Conservation (phyloP, 345 rosid genomes). For the Sonneratia alba region DNA sequence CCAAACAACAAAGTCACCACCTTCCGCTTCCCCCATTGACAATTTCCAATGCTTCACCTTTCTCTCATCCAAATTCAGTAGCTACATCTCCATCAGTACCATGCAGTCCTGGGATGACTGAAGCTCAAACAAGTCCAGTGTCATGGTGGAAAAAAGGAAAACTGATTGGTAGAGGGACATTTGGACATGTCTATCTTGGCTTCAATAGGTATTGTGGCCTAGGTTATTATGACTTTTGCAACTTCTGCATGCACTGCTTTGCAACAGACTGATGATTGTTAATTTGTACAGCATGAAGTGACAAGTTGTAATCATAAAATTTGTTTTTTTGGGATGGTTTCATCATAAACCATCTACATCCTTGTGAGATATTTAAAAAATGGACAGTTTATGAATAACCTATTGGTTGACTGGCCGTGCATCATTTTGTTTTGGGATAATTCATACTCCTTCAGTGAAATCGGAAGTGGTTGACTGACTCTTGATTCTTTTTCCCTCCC, state of each 20-base stretch:
- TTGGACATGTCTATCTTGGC: conserved; percentile 69
- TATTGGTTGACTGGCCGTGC: background rate
- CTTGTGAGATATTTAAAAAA: background rate
- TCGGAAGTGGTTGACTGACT: background rate
- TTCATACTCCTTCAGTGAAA: too few relatives aligned
- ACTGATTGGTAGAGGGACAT: conserved; percentile 69
- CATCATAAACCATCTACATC: background rate
- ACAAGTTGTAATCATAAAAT: background rate
- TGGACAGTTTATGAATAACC: background rate
- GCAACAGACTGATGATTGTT: background rate
- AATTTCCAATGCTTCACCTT: conserved; percentile 61
- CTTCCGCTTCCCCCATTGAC: conserved; percentile 82
- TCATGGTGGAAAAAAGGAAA: conserved; percentile 72
- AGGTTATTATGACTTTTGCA: background rate
- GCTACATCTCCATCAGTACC: conserved; percentile 92
- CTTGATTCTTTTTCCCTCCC: background rate
- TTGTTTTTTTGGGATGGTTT: too few relatives aligned
- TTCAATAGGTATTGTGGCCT: conserved; percentile 45
- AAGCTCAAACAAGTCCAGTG: conserved; percentile 54
- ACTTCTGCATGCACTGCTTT: background rate
- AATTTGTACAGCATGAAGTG: background rate
- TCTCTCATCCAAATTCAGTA: conserved; percentile 81
- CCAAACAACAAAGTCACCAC: conserved; percentile 72
- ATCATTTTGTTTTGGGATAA: too few relatives aligned
- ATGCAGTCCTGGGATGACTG: conserved; percentile 86